phyloP scores from a whole-genome alignment of 75 land plant species.

The Picea sitchensis region DNA sequence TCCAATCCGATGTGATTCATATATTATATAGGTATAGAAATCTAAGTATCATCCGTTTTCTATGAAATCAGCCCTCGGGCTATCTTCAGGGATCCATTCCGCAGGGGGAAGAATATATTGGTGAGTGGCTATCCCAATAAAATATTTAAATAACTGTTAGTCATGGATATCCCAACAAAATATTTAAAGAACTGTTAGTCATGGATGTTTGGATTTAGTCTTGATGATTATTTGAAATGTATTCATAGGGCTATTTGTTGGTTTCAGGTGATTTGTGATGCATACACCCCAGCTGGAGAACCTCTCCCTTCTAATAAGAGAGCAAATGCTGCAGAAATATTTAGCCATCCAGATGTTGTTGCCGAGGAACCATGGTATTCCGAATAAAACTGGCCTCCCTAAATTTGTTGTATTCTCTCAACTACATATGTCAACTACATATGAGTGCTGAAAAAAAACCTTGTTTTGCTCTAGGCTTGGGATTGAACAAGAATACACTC shows the following conservation, averaged over 20 bases:
- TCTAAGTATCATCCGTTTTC: neutral
- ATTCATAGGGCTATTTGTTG: neutral
- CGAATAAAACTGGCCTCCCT: neutral
- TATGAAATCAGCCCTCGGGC: constrained; percentile 74
- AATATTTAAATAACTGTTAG: neutral
- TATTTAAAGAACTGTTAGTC: neutral
- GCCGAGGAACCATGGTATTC: constrained; percentile 79
- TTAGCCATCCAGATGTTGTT: constrained; percentile 53
- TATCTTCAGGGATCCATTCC: constrained; percentile 90
- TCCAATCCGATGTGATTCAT: neutral
- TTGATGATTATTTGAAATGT: neutral
- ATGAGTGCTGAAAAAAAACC: too few relatives aligned
- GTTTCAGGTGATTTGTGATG: constrained; percentile 77
- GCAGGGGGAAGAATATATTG: constrained; percentile 89
- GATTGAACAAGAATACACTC: constrained; percentile 97
- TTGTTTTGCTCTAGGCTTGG: constrained; percentile 60
- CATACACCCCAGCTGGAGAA: constrained; percentile 86
- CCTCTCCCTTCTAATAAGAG: constrained; percentile 96
- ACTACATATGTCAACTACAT: too few relatives aligned
- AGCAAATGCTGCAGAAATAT: constrained; percentile 76
- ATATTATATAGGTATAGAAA: neutral
- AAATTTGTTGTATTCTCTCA: too few relatives aligned
- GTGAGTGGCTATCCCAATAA: constrained; percentile 17
- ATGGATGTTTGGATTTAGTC: neutral
- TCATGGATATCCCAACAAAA: neutral